phyloP scores from a whole-genome alignment of 2,329 filamentous ascomycete genomes.

The Botrytis elliptica region DNA sequence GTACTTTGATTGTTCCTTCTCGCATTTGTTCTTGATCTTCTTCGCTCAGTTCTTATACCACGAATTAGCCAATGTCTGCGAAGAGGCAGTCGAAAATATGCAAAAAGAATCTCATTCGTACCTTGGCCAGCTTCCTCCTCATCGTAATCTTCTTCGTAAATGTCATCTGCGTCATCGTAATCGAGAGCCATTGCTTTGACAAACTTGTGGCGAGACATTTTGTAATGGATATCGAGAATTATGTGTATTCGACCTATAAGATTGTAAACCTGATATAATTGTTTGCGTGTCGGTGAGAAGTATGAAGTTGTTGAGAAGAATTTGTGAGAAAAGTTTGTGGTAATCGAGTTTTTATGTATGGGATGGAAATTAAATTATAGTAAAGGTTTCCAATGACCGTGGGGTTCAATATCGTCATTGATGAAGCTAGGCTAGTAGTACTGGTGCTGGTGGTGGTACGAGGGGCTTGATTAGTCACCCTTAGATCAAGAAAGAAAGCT shows the following conservation, averaged over 20 bases:
- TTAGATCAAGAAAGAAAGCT: not conserved
- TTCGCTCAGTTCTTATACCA: constrained; percentile 36
- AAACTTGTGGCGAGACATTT: constrained; percentile 44
- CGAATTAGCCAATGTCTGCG: constrained; percentile 5
- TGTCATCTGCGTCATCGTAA: constrained; percentile 48
- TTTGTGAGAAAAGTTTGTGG: not conserved
- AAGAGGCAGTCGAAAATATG: not conserved
- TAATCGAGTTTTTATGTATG: not conserved
- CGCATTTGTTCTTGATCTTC: constrained; percentile 55
- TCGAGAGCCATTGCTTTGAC: constrained; percentile 44
- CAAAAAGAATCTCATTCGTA: not conserved
- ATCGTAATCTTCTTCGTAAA: constrained; percentile 41
- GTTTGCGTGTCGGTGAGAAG: not conserved
- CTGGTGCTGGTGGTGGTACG: not conserved
- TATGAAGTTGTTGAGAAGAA: not conserved
- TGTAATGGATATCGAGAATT: constrained; percentile 17
- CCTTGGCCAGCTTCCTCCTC: constrained; percentile 43
- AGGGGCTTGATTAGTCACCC: constrained; percentile 2
- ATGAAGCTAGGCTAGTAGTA: not conserved
- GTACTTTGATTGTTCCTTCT: constrained; percentile 64
- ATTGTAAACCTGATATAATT: not conserved
- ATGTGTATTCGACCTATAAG: not conserved
- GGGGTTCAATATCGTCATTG: constrained; percentile 7
- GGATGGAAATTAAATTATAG: constrained; percentile 2
- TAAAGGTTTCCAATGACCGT: not conserved